Evolutionary conservation across 2,329 filamentous ascomycete species (phyloP), one percentile per base, ranked within the genome.

Genomic region (Arthrobotrys sinensis): DNA sequence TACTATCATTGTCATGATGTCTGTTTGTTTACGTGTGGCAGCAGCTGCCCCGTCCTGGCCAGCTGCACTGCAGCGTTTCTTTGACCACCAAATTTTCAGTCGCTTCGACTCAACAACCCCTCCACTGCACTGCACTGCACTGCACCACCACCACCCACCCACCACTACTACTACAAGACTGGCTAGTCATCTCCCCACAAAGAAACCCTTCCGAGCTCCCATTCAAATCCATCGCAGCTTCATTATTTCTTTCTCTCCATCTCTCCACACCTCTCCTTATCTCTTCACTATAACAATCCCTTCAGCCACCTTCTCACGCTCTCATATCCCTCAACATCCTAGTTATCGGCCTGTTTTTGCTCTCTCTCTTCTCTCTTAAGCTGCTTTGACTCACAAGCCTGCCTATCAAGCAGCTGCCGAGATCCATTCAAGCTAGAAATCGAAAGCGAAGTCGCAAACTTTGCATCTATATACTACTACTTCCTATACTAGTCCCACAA

Each of bases 31-130:
- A 46, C 52, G 60, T 73, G 40, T 40, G 45, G 46, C 46, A 8
- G 19, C 10, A 7, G 43, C 63, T 32, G n/a, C 11, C n/a, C 28
- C 14, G 8, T 34, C 32, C 14, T 12, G 34, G 34, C 10, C 52
- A n/a, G n/a, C n/a, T n/a, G n/a, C n/a, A n/a, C n/a, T n/a, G n/a
- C n/a, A n/a, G n/a, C n/a, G n/a, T n/a, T n/a, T n/a, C 70, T 75
- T 75, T 75, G 63, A 75, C 70, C 70, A 75, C 70, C 70, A 63
- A 73, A 73, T 60, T 73, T 36, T 66, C 50, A 57, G 62, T 73
- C 60, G 62, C 69, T 60, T 64, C 57, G 45, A 21, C 40, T 45
- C 40, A 50, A 34, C 46, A 70, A 71, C 53, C 68, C 69, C 48
- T 48, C 50, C 55, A 24, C 63, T 16, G 46, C 52, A 46, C 50